Evolutionary conservation across 1,284 basidiomycete genomes (phyloP), one percentile per base, ranked within the genome.

Genomic region (Xerocomus amazonicus): DNA sequence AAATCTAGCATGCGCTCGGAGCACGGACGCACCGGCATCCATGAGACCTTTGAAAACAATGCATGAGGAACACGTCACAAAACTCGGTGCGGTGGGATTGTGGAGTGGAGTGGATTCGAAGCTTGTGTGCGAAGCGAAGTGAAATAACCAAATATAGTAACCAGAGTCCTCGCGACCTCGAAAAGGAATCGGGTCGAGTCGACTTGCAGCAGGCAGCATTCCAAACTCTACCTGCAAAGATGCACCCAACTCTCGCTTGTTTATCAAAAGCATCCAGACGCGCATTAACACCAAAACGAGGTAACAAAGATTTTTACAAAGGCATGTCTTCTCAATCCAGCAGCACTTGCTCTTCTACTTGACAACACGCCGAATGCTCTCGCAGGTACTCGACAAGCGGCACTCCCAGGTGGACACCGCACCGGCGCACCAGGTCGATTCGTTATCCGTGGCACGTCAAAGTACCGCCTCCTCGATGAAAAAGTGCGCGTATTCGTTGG

Each of bases 301-400:
- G 81, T 16, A 95, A 94, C 74, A 96, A 95, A 62, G 91, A 96
- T 68, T 96, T 78, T 66, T 96, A 95, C 78, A 97, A 96, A 70
- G 93, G 92, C 87, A 9, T 32, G 70, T 67, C 3, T 33, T 23
- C 12, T 29, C n/a, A 31, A 9, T 29, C 8, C 8, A 29, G 16
- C 0, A 3, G 19, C 28, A 17, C 41, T 37, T n/a, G 2, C 9
- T 36, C 13, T 19, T 36, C 13, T 19, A 16, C n/a, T 26, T 46
- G 39, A 54, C 45, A 12, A 54, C 45, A 12, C 19, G 19, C 12
- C n/a, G 57, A n/a, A n/a, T 23, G 9, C 3, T 42, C 32, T 27
- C 2, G 3, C 14, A 92, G 90, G 91, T 40, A 93, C 87, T 16
- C 74, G 91, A 39, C 90, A 92, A 66, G 84, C 90, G 0, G 79